Evolutionary conservation across 177 flowering plant species (phyloP), one percentile per base, ranked within the genome.

Genomic region (Telopea speciosissima): DNA sequence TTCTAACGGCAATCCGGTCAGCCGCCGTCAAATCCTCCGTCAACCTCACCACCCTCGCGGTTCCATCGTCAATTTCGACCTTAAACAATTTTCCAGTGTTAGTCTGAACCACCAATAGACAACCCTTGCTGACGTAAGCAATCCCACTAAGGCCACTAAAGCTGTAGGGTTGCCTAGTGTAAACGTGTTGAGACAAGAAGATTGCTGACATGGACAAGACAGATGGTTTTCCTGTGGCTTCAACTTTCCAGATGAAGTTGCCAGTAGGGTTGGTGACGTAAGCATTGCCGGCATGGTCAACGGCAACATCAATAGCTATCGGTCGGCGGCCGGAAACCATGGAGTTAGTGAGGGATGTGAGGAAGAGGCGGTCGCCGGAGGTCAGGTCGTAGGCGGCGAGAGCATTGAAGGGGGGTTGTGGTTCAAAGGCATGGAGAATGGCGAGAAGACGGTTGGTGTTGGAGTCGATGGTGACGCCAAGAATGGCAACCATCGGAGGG

Each of bases 31-130:
- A 45, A 7, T 81, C 84, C 68, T 72, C 67, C 63, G 68, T 70
- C 62, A 86, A 10, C 63, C 72, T 14, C 8, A 89, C 88, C 17
- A 19, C 52, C 77, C 82, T 80, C 24, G 90, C 84, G 36, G 78
- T 71, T 13, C 90, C 90, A 72, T 83, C 88, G 0, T 81, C 85
- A 1, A 23, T 78, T 72, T 82, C 71, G 22, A 89, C 88, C 69
- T 80, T 87, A 76, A 81, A 89, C 75, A 89, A 62, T 75, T 86
- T 86, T 1, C 93, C 91, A 25, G 91, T 86, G 66, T 85, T 85
- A 65, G 83, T 72, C 28, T 89, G 93, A 59, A 78, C 86, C 67
- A 81, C 89, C 52, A 87, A 76, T 10, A 89, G 75, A 61, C 85
- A 86, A 2, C 88, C 93, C 24, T 81, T 80, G 75, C 85, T 73